Conservation (phyloP, 306 rosid genomes). For the Medicago truncatula region DNA sequence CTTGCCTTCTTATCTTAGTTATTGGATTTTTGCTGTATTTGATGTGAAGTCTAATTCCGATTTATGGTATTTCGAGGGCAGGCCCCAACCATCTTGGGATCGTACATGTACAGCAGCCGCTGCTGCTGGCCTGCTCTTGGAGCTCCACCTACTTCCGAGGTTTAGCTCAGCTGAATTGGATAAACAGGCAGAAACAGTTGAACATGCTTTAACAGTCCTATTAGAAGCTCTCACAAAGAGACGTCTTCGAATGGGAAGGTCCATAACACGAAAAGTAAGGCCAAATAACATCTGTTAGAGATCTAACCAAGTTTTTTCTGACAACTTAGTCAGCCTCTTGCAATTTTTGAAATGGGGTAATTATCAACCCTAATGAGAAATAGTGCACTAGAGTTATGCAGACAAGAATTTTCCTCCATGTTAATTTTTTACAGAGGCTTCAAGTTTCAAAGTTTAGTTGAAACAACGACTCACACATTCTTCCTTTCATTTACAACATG, state of each 20-base stretch:
- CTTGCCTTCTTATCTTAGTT: constrained; percentile 14
- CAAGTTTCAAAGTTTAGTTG: constrained; percentile 30
- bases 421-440: constrained; percentile 21
- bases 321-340: constrained; percentile 33
- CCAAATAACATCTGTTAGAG: constrained; percentile 59
- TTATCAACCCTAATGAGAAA: constrained; percentile 22
- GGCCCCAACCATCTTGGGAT: constrained; percentile 99
- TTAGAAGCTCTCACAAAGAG: constrained; percentile 81
- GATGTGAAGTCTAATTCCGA: constrained; percentile 26
- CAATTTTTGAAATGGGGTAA: constrained; percentile 41
- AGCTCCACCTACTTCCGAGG: constrained; percentile 71
- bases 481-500: constrained; percentile 28
- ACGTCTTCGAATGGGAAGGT: constrained; percentile 94
- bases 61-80: constrained; percentile 44
- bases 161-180: constrained; percentile 62
- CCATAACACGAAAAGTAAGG: constrained; percentile 77
- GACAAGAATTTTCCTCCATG: constrained; percentile 21
- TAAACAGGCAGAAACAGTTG: constrained; percentile 71
- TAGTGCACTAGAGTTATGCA: constrained; percentile 22
- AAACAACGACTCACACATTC: constrained; percentile 9
- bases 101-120: constrained; percentile 97
- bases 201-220: constrained; percentile 61
- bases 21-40: neutral
- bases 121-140: constrained; percentile 73
- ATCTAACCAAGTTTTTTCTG: constrained; percentile 39